Evolutionary conservation across 345 rosid genomes (phyloP).

Genomic region (Reutealis trisperma): DNA sequence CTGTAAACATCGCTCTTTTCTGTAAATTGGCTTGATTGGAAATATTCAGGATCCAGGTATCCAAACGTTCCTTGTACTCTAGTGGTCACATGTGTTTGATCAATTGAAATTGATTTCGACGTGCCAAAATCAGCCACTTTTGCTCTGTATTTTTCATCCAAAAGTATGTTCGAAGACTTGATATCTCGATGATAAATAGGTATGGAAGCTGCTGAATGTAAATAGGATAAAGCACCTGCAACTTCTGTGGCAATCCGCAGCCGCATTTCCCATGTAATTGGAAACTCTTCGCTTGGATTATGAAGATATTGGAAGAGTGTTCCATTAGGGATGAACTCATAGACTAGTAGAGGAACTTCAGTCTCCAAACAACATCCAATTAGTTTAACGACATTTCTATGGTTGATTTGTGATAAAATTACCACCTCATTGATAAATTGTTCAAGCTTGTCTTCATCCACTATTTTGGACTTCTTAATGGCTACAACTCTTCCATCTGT

Average conservation of each 20-base stretch:
- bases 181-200: constrained; percentile 1
- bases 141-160: neutral
- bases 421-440: constrained; percentile 7
- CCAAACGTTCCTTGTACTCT: neutral
- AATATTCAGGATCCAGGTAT: neutral
- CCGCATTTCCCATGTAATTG: neutral
- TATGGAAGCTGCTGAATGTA: constrained; percentile 2
- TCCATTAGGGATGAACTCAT: constrained; percentile 4
- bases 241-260: constrained; percentile 4
- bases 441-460: constrained; percentile 5
- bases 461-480: neutral
- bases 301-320: constrained; percentile 2
- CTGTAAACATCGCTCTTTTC: neutral
- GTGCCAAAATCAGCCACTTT: neutral
- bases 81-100: neutral
- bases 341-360: constrained; percentile 3
- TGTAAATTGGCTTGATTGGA: constrained; percentile 3
- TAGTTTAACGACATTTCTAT: constrained; percentile 8
- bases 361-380: constrained; percentile 6
- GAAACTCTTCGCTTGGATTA: neutral
- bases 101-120: neutral
- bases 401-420: constrained; percentile 1
- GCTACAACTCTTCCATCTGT: constrained; percentile 10
- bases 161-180: constrained; percentile 2
- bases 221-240: neutral